phyloP scores from a whole-genome alignment of 73 alveolate genomes.

The Paramecium sexaurelia region DNA sequence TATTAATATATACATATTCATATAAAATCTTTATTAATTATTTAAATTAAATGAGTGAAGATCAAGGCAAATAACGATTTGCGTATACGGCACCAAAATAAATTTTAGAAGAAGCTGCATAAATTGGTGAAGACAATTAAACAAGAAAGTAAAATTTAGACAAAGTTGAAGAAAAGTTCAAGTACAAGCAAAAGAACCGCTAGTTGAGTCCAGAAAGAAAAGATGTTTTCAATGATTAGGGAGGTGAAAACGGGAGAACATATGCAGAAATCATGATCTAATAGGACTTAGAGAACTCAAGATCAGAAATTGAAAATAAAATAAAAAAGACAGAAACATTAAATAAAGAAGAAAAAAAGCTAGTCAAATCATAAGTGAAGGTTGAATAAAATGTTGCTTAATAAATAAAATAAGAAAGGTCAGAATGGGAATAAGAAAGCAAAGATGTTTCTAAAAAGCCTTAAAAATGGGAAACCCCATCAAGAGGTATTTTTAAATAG shows the following conservation, averaged over 20 bases:
- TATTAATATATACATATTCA: background rate
- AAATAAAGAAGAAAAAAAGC: background rate
- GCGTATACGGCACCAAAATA: conserved; percentile 55
- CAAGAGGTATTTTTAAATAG: background rate
- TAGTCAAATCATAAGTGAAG: background rate
- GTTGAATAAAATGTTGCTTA: conserved; percentile 2
- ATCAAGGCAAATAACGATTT: background rate
- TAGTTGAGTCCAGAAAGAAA: conserved; percentile 43
- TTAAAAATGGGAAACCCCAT: conserved; percentile 43
- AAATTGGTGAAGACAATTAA: conserved; percentile 32
- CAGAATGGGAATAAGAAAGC: conserved; percentile 30
- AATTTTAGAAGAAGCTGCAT: conserved; percentile 42
- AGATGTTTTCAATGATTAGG: conserved; percentile 40
- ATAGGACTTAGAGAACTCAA: conserved; percentile 23
- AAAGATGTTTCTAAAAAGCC: conserved; percentile 1
- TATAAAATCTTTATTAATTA: background rate
- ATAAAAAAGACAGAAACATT: conserved; percentile 17
- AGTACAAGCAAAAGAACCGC: conserved; percentile 51
- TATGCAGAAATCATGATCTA: conserved; percentile 51
- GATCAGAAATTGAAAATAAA: conserved; percentile 47
- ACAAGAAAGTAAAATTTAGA: conserved; percentile 30
- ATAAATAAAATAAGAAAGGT: background rate
- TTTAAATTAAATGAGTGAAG: conserved; percentile 44
- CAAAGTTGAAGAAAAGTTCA: conserved; percentile 41
- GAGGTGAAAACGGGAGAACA: conserved; percentile 34